A percentile compares a stretch with the other conserved stretches of the same genome.
Conservation (phyloP, 2,329 filamentous ascomycete species). For the Pestalotiopsis fici region DNA sequence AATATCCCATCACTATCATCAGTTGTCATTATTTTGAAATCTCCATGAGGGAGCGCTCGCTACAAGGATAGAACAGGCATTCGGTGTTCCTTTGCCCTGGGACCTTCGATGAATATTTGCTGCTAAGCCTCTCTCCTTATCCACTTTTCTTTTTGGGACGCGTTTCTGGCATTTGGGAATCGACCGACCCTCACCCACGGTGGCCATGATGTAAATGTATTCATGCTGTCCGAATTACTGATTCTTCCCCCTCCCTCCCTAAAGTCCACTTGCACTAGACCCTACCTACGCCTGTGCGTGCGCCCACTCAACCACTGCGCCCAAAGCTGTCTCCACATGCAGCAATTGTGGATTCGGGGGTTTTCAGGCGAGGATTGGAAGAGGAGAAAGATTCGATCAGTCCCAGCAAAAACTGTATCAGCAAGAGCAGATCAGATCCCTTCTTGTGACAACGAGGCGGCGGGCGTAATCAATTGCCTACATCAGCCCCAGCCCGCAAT, state of each 20-base stretch:
- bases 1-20: neutral
- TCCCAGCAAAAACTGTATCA: neutral
- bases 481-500: neutral
- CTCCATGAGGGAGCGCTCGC: neutral
- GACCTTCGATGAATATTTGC: neutral
- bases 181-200: too few species aligned
- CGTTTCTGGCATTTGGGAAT: neutral
- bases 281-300: conserved; percentile 1
- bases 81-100: neutral
- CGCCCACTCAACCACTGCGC: too few species aligned
- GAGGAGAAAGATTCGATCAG: neutral
- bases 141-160: neutral
- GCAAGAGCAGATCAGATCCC: neutral
- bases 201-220: too few species aligned
- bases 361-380: neutral
- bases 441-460: neutral
- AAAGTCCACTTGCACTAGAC: neutral
- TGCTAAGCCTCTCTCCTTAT: conserved; percentile 7
- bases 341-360: neutral
- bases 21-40: neutral
- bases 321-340: neutral
- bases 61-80: conserved; percentile 3
- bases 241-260: neutral
- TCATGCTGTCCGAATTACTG: neutral
- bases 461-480: conserved; percentile 5